These are phyloP conservation scores for Tarenaya hassleriana DNA, from an alignment of 345 rosid genomes.

Conservation along the genomic window DNA sequence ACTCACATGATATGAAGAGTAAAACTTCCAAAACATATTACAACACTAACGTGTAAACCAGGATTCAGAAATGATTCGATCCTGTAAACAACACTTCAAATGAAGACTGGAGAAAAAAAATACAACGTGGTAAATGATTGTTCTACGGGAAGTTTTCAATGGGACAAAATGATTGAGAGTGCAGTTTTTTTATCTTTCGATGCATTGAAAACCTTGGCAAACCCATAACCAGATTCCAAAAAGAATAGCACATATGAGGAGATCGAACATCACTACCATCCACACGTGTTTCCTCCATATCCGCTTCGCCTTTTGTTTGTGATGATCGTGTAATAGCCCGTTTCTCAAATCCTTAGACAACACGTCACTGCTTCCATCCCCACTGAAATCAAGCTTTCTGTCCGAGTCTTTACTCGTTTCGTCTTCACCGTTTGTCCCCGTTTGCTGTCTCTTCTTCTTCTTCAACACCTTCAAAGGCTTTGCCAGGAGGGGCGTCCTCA, in stretches of 20 bases:
- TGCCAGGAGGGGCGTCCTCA: conserved; percentile 35
- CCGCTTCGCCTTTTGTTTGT: conserved; percentile 68
- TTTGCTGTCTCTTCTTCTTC: conserved; percentile 57
- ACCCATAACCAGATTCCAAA: conserved; percentile 91
- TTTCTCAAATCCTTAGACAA: conserved; percentile 46
- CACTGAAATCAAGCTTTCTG: conserved; percentile 38
- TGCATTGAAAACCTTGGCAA: conserved; percentile 85
- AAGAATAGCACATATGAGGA: conserved; percentile 62
- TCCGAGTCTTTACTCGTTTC: conserved; percentile 24
- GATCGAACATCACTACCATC: conserved; percentile 70
- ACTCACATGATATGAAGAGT: conserved; percentile 17
- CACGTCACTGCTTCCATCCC: conserved; percentile 37
- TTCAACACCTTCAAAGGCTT: conserved; percentile 44
- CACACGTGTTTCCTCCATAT: too few relatives aligned
- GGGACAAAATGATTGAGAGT: conserved; percentile 18
- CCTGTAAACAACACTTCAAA: conserved; percentile 30
- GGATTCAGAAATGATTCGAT: conserved; percentile 23
- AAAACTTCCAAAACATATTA: conserved; percentile 17
- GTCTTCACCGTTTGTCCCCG: conserved; percentile 19
- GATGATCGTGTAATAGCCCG: conserved; percentile 28
- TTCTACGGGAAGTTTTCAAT: not conserved
- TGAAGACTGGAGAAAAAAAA: not conserved
- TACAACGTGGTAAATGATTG: not conserved
- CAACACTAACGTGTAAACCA: conserved; percentile 34
- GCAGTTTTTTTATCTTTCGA: conserved; percentile 42